Evolutionary conservation across 106 monocot species (phyloP), one percentile per base, ranked within the genome.

Genomic region (Gastrodia elata): DNA sequence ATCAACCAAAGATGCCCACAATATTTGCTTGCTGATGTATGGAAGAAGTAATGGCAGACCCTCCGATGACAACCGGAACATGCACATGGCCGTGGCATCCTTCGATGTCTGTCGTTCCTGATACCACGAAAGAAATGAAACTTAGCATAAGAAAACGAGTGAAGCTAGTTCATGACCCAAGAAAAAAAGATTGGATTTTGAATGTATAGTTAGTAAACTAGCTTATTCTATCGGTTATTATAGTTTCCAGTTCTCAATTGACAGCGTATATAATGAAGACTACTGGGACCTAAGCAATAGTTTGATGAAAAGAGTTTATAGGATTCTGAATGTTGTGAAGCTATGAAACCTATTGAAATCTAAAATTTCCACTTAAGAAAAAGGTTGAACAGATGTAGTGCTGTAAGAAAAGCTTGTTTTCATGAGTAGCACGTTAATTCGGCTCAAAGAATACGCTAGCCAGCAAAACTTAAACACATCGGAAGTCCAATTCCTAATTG

Each of bases 21-120:
- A 36, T 32, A 93, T 83, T 58, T 98, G 98, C 59, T 91, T 93
- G 64, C 77, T 82, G 37, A 98, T 84, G 72, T 88, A 84, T 30
- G 98, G 93, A 70, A 98, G 88, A 40, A 98, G 80, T 57, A 98
- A 79, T 13, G 86, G 91, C 37, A 98, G 86, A 74, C 98, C 98
- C 82, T 98, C 98, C 26, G 93, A 93, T 68, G 98, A 98, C 74
- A 98, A 75, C 26, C 98, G 84, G 75, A 91, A 98, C 65, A 76
- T 35, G 84, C 98, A 93, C 14, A 56, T 67, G 35, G 86, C 52
- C 32, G 90, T 77, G 20, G 34, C 75, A 56, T 93, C 98, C 78
- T 87, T 98, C 14, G 80, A 83, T 16, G 83, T 71, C 70, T 98
- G 98, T 40, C 98, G 72, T 79, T 98, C 98, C 98, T 98, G 88